phyloP scores from a whole-genome alignment of 345 rosid species.

The Orychophragmus violaceus region DNA sequence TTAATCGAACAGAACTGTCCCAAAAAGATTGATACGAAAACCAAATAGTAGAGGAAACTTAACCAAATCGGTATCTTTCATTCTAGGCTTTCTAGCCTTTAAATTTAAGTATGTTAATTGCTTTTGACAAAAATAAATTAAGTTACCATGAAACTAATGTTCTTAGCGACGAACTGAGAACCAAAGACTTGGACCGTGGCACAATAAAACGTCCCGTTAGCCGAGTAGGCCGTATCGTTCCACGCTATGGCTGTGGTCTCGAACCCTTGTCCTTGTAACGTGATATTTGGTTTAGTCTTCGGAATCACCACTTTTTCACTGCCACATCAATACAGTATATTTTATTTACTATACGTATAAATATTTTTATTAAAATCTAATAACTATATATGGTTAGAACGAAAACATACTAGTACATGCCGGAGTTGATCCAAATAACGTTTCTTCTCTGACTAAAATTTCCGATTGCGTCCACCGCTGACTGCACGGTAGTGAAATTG shows the following conservation, averaged over 20 bases:
- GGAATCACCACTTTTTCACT: constrained; percentile 77
- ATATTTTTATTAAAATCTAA: background rate
- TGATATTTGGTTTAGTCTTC: constrained; percentile 61
- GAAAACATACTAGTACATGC: constrained; percentile 65
- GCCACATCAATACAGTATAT: background rate
- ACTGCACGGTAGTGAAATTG: constrained; percentile 77
- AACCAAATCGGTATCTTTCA: background rate
- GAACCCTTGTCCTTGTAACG: constrained; percentile 89
- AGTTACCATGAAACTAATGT: constrained; percentile 84
- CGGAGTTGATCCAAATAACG: constrained; percentile 76
- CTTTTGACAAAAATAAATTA: background rate
- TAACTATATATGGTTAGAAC: background rate
- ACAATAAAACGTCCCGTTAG: constrained; percentile 68
- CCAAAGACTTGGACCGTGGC: constrained; percentile 84
- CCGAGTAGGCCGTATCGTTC: constrained; percentile 78
- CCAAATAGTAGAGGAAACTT: background rate
- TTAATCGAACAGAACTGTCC: background rate
- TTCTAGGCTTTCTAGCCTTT: background rate
- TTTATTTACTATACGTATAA: background rate
- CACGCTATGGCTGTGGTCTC: constrained; percentile 74
- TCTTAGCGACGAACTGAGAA: constrained; percentile 64
- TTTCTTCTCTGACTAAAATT: constrained; percentile 55
- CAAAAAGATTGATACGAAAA: background rate
- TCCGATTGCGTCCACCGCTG: constrained; percentile 59
- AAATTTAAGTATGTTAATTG: background rate